Evolutionary conservation across 371 early-diverging fungal species (phyloP).

Genomic region (Saksenaea oblongispora): DNA sequence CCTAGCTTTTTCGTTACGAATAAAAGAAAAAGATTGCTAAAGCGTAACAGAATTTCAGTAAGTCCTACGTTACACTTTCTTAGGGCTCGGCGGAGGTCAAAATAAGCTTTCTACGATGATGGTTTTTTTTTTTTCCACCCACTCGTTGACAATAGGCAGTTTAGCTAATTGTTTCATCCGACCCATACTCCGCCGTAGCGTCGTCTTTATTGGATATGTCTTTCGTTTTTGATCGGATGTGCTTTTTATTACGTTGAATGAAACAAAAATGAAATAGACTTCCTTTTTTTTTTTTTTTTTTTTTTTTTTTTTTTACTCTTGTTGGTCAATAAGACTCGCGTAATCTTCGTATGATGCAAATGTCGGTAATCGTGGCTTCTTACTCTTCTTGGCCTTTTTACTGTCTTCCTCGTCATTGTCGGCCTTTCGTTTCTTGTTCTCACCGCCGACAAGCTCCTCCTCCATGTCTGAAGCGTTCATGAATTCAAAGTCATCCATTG

Average conservation of each 20-base stretch:
- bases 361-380: constrained; percentile 59
- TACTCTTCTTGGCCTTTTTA: constrained; percentile 58
- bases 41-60: not conserved
- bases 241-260: not conserved
- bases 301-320: constrained; percentile 17
- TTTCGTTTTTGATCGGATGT: not conserved
- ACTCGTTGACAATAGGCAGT: not conserved
- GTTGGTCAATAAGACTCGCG: constrained; percentile 45
- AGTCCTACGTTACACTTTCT: not conserved
- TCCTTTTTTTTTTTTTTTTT: constrained; percentile 10
- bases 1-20: not conserved
- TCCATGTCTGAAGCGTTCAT: constrained; percentile 31
- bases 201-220: not conserved
- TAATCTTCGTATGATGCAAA: constrained; percentile 79
- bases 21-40: not conserved
- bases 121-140: not conserved
- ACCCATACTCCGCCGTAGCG: not conserved
- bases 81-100: not conserved
- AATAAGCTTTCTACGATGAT: constrained; percentile 3
- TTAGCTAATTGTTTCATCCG: not conserved
- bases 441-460: constrained; percentile 22
- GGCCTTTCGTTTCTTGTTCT: constrained; percentile 28
- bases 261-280: constrained; percentile 3
- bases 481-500: constrained; percentile 19
- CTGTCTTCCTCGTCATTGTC: constrained; percentile 21